Conservation (phyloP, 2,329 filamentous ascomycete species). For the Drechslera avenae region DNA sequence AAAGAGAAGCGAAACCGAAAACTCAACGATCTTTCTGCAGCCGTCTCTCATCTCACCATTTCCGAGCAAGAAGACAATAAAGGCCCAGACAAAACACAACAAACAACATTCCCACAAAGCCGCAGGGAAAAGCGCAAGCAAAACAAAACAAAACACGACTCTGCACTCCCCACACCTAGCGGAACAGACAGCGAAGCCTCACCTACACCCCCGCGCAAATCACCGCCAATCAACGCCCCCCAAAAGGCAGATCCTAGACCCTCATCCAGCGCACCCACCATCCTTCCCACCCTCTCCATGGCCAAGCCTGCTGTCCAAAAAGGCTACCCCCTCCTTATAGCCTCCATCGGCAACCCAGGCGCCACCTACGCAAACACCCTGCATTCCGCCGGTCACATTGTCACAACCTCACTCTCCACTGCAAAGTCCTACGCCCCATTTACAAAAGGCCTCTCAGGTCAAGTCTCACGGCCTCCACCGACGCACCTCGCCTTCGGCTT, state of each 20-base stretch:
- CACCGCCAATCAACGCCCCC: slow-evolving; percentile 20
- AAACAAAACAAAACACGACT: slow-evolving; percentile 23
- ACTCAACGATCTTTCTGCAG: background rate
- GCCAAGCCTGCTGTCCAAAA: slow-evolving; percentile 33
- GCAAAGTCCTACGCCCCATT: slow-evolving; percentile 40
- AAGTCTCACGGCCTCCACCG: slow-evolving; percentile 35
- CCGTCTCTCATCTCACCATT: background rate
- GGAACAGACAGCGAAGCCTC: slow-evolving; percentile 25
- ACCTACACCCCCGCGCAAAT: slow-evolving; percentile 10
- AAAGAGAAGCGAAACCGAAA: slow-evolving; percentile 14
- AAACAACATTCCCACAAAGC: slow-evolving; percentile 11
- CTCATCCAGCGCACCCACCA: background rate
- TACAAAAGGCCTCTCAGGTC: slow-evolving; percentile 36
- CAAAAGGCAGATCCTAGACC: slow-evolving; percentile 6
- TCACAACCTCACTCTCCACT: slow-evolving; percentile 58
- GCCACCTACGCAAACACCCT: slow-evolving; percentile 74
- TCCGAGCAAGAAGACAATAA: background rate
- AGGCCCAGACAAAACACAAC: background rate
- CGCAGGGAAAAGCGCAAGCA: slow-evolving; percentile 35
- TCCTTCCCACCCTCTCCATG: slow-evolving; percentile 9
- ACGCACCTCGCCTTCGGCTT: slow-evolving; percentile 52
- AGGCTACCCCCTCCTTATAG: slow-evolving; percentile 67
- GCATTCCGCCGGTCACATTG: slow-evolving; percentile 84
- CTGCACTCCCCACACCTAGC: slow-evolving; percentile 21
- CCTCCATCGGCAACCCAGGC: slow-evolving; percentile 83